Conservation (phyloP, 768 basidiomycete genomes). For the Lactarius pseudohatsudake region DNA sequence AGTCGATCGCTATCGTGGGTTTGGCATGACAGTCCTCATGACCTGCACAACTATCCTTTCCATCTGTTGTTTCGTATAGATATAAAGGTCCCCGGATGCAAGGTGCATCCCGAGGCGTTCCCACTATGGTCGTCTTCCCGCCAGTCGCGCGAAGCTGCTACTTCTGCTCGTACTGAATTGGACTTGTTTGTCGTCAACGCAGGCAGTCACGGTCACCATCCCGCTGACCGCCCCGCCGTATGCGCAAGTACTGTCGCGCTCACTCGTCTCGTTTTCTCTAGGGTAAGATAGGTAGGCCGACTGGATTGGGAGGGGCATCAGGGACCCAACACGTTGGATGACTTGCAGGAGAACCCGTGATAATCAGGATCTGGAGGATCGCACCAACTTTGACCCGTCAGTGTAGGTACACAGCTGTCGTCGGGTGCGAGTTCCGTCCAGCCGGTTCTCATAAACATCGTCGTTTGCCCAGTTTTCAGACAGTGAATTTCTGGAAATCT, state of each 20-base stretch:
- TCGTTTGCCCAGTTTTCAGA: constrained; percentile 42
- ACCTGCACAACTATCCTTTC: neutral
- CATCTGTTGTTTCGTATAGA: neutral
- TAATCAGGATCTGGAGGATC: constrained; percentile 59
- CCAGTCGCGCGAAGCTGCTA: neutral
- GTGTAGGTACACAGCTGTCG: constrained; percentile 41
- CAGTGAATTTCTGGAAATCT: constrained; percentile 49
- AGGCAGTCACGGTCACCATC: constrained; percentile 16
- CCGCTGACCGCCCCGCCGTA: constrained; percentile 10
- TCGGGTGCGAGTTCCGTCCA: neutral
- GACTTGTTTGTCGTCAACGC: constrained; percentile 1
- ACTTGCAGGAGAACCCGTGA: constrained; percentile 53
- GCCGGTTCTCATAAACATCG: neutral
- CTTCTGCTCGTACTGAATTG: neutral
- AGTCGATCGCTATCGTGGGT: neutral
- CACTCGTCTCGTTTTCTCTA: constrained; percentile 60
- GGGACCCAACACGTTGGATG: constrained; percentile 60
- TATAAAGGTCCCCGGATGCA: neutral
- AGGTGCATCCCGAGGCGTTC: neutral
- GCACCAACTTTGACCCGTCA: constrained; percentile 52
- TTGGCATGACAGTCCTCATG: neutral
- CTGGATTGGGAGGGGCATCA: constrained; percentile 54
- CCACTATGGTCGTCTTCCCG: neutral
- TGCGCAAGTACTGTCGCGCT: constrained; percentile 13
- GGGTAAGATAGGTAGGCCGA: constrained; percentile 72